Evolutionary conservation across 805 yeast species (phyloP).

Genomic region (Kuraishia piskuri): DNA sequence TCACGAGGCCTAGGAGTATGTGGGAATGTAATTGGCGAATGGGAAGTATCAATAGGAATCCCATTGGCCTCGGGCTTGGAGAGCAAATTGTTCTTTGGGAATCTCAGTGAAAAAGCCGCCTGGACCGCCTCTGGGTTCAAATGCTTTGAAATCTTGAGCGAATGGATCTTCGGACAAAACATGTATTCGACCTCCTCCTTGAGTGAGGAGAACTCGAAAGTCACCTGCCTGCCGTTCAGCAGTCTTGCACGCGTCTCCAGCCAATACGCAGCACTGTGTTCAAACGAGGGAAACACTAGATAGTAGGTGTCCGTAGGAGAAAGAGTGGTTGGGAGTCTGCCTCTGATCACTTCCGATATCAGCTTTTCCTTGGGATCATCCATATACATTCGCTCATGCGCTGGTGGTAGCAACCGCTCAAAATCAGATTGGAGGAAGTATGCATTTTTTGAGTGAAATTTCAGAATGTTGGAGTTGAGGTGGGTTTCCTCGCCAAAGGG

Average conservation of each 20-base stretch:
- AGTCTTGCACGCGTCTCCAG: conserved; percentile 38
- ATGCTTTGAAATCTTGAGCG: conserved; percentile 7
- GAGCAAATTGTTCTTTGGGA: background rate
- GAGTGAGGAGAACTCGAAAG: conserved; percentile 34
- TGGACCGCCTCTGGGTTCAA: background rate
- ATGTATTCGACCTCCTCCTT: conserved; percentile 12
- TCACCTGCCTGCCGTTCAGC: conserved; percentile 41
- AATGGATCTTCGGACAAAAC: conserved; percentile 13
- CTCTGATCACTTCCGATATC: conserved; percentile 33
- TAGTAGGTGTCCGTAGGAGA: conserved; percentile 41
- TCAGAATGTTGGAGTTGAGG: background rate
- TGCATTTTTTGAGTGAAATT: conserved; percentile 1
- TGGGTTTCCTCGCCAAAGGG: background rate
- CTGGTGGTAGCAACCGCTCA: background rate
- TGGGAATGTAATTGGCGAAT: background rate
- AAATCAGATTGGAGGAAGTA: background rate
- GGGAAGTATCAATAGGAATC: background rate
- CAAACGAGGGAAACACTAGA: conserved; percentile 36
- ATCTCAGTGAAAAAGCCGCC: background rate
- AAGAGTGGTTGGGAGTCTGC: conserved; percentile 37
- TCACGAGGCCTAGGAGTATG: background rate
- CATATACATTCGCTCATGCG: background rate
- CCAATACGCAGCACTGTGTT: conserved; percentile 43
- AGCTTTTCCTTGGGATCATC: background rate
- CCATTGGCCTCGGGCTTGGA: too few relatives aligned